Base-by-base conservation (phyloP, 2,329 filamentous ascomycete species). In the Beauveria brongniartii region DNA sequence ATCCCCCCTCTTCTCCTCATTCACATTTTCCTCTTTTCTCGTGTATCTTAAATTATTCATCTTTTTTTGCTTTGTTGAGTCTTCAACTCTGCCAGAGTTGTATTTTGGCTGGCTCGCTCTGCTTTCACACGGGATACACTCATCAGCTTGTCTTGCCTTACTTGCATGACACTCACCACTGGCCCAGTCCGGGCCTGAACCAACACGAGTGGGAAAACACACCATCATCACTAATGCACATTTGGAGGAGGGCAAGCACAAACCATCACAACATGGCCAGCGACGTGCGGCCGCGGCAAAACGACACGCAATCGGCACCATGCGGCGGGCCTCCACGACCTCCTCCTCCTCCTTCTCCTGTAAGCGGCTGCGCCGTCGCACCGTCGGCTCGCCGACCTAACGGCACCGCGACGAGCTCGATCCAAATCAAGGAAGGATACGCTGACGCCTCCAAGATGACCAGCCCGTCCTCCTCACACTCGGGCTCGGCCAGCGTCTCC, bases 101-200 rank as follows among this genome's bases (percentile, higher is more conserved):
- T 50, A 18, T 3, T 20, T 20, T 26, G n/a, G 7, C 20, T 14
- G 34, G 20, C 51, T 41, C 6, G 7, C 34, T 41, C 34, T 54
- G 22, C 37, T n/a, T 41, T 22, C 24, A 34, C 26, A 34, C 44
- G 12, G 34, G 5, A 37, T 37, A 22, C 50, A 53, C 28, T 20
- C 41, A 28, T 28, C 41, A 30, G 26, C 41, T 28, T 28, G n/a
- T 24, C 40, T 30, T 37, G 6, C 10, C 10, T 28, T 8, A 12
- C 41, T 20, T 48, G 30, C 30, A 58, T 58, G 44, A 58, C 44
- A 50, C 14, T 50, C 44, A 58, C 34, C 43, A 48, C 55, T 12
- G 55, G 55, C 55, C 55, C 55, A 40, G 6, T 16, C 26, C 34
- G 55, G 55, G 55, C 55, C 55, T 48, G 16, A 58, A 18, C 55